Evolutionary conservation across 2,329 filamentous ascomycete genomes (phyloP), one percentile per base, ranked within the genome.

Genomic region (Drechslera avenae): DNA sequence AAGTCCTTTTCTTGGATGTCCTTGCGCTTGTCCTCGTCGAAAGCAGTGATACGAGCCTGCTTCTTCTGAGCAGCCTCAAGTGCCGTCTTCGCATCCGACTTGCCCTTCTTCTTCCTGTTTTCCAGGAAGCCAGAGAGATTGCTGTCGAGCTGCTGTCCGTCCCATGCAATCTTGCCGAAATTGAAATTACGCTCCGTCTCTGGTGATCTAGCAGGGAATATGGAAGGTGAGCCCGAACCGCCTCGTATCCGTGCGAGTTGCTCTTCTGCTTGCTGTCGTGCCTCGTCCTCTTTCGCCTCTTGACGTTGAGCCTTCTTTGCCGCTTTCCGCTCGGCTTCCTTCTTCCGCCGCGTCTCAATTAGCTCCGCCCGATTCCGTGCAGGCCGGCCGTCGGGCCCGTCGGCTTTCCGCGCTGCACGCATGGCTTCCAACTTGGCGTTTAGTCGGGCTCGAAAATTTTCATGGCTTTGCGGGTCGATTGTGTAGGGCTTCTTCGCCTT

Each of bases 81-180:
- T 5, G 92, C 91, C 1, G 90, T 90, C 69, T 90, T 90, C 39
- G 90, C 81, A 73, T 99, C 94, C 50, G 87, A 88, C 1, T 91
- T 88, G 0, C 92, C 92, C 75, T 90, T 91, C 73, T 86, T 87
- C 77, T 89, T 90, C 67, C 83, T 83, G 54, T 85, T 82, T 46
- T 87, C 86, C 13, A 89, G 75, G 14, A 88, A 76, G 35, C 77
- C 78, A 4, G 79, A 78, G 14, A 89, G 80, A 50, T 87, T 85
- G 54, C 90, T 83, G 42, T 93, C 90, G 40, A 95, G 81, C 56
- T 88, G 83, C 43, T 90, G 83, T 32, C 93, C 93, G 69, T 97
- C 93, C 71, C 97, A 99, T 9, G 90, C 86, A n/a, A 99, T 86
- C 30, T 90, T 87, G 26, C 92, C 91, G 73, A 97, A 99, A 5